Conservation (phyloP, 768 basidiomycete genomes). For the Boletus insuetus region DNA sequence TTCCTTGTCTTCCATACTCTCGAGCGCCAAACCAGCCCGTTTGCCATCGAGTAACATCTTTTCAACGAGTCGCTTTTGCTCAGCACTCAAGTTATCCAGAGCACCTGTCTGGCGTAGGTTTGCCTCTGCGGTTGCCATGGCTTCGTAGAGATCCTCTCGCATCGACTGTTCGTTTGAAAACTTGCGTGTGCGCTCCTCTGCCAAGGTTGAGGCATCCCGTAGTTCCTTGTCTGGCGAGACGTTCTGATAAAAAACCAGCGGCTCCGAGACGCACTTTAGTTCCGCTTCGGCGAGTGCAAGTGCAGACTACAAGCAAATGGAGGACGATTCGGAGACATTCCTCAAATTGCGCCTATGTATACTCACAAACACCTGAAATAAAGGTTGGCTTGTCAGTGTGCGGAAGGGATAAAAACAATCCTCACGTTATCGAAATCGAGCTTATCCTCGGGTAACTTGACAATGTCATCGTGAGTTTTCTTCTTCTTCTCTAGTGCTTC, state of each 20-base stretch:
- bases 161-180: conserved; percentile 73
- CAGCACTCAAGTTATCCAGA: conserved; percentile 60
- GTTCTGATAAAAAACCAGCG: conserved; percentile 75
- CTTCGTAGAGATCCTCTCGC: conserved; percentile 75
- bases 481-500: conserved; percentile 57
- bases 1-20: conserved; percentile 54
- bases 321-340: conserved; percentile 8
- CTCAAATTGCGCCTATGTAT: neutral
- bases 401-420: neutral
- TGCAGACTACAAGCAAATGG: conserved; percentile 40
- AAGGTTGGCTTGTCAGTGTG: neutral
- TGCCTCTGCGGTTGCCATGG: conserved; percentile 64
- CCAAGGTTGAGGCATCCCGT: conserved; percentile 73
- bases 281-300: conserved; percentile 62
- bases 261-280: conserved; percentile 50
- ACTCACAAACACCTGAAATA: conserved; percentile 69
- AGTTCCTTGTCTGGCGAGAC: conserved; percentile 70
- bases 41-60: conserved; percentile 76
- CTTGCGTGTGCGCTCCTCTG: conserved; percentile 63
- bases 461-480: conserved; percentile 55
- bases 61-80: conserved; percentile 74
- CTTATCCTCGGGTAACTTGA: conserved; percentile 50
- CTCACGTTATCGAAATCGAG: conserved; percentile 68
- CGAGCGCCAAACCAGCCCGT: conserved; percentile 73
- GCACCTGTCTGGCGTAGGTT: conserved; percentile 60